These are phyloP conservation scores for Jatropha multifida DNA, from an alignment of 441 rosid genomes.

Conservation along the genomic window DNA sequence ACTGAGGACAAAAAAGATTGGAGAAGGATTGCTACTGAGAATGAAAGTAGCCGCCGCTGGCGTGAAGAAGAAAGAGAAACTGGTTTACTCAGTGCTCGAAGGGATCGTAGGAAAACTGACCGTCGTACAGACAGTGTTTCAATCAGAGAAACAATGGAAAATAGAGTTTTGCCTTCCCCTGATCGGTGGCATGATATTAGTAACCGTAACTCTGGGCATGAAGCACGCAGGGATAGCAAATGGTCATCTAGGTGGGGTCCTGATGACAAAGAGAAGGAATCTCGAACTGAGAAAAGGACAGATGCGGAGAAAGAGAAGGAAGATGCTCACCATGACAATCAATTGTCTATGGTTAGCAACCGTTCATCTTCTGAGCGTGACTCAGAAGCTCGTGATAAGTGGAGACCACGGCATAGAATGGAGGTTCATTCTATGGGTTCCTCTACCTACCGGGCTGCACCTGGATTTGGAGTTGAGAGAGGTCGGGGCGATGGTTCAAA, in stretches of 20 bases:
- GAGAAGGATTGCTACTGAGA: constrained; percentile 60
- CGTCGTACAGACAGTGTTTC: constrained; percentile 61
- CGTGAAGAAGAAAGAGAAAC: constrained; percentile 99
- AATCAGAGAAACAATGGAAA: constrained; percentile 53
- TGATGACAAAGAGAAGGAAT: constrained; percentile 87
- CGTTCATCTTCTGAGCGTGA: constrained; percentile 66
- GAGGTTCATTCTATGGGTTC: constrained; percentile 39
- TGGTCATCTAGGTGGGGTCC: constrained; percentile 99
- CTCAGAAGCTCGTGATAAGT: constrained; percentile 84
- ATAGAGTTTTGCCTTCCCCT: constrained; percentile 53
- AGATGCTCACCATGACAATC: constrained; percentile 53
- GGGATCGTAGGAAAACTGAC: constrained; percentile 76
- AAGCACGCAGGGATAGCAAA: constrained; percentile 74
- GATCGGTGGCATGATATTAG: constrained; percentile 69
- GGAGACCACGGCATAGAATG: constrained; percentile 88
- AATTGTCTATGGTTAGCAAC: constrained; percentile 38
- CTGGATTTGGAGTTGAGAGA: constrained; percentile 82
- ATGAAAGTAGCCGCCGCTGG: constrained; percentile 77
- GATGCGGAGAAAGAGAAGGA: constrained; percentile 57
- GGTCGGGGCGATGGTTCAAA: constrained; percentile 64
- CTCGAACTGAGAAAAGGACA: constrained; percentile 61
- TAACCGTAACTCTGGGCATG: constrained; percentile 45
- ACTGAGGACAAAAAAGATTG: constrained; percentile 82
- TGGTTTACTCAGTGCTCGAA: constrained; percentile 66
- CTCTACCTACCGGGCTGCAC: constrained; percentile 65